Conservation (phyloP, 495 filamentous ascomycete species). For the Terfezia claveryi region DNA sequence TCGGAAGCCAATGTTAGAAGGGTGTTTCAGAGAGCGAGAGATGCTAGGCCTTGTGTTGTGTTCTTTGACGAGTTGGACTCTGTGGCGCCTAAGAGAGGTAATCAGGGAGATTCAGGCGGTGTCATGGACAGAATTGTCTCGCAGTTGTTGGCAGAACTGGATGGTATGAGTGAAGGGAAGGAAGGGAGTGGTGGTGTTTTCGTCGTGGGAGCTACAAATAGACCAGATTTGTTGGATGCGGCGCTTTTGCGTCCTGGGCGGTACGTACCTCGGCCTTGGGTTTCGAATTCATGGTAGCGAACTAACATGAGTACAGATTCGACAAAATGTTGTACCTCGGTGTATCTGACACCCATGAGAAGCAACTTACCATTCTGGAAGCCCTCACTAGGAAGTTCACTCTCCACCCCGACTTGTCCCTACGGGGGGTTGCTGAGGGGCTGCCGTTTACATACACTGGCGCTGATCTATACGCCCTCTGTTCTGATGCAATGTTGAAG, state of each 20-base stretch:
- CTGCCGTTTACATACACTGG: constrained; percentile 94
- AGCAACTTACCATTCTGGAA: constrained; percentile 84
- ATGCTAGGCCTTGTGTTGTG: constrained; percentile 91
- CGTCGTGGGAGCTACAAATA: constrained; percentile 90
- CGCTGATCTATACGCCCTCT: constrained; percentile 88
- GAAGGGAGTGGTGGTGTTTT: constrained; percentile 74
- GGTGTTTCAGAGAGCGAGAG: constrained; percentile 84
- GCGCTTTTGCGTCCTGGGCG: constrained; percentile 76
- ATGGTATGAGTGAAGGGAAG: constrained; percentile 88
- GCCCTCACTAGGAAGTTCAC: constrained; percentile 90
- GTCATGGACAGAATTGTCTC: constrained; percentile 98
- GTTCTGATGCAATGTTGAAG: constrained; percentile 96
- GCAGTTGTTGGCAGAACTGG: constrained; percentile 82
- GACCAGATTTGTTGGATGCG: constrained; percentile 80
- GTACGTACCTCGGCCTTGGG: background rate
- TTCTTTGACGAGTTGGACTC: constrained; percentile 98
- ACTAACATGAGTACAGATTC: constrained; percentile 25
- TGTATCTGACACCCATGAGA: constrained; percentile 87
- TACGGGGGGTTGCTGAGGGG: constrained; percentile 45
- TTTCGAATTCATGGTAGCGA: too few relatives aligned
- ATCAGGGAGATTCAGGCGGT: constrained; percentile 92
- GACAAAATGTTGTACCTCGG: constrained; percentile 99
- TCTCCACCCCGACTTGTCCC: constrained; percentile 51
- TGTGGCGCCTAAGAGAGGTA: constrained; percentile 89
- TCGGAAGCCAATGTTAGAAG: constrained; percentile 92